Base-by-base conservation (phyloP, 805 yeast species). In the Phaffomyces thermotolerans region DNA sequence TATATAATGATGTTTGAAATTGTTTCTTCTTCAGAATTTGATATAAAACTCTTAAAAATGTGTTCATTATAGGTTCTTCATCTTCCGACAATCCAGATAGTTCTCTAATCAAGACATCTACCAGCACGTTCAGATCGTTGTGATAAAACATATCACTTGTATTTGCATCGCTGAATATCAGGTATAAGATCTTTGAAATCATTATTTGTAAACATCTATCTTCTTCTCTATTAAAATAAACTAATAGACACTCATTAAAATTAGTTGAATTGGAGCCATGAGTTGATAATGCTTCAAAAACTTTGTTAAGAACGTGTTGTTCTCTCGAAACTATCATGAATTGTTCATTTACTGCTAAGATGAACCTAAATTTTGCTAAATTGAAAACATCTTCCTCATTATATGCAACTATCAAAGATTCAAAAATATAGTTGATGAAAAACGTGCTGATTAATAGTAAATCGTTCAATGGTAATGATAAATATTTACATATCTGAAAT, bases 331-430 rank as follows among this genome's bases (percentile, higher is more conserved):
- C 65, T 34, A 87, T 82, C 81, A 90, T 78, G 62, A 78, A 90
- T 62, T 90, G 96, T 59, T 90, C 96, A 62, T 90, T 90, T 23
- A 90, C 66, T 1, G 88, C 80, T 34, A 90, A 66, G 12, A 90
- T 61, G 14, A 86, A 65, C 54, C 79, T 81, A 66, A 89, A 80
- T 48, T 82, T 79, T 34, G 85, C 76, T 48, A 77, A 78, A 56
- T 79, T 82, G 49, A 70, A 71, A 39, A 78, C 73, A 56, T 82
- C 81, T 37, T 73, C 76, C 9, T 72, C 72, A 18, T 69, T 66
- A 2, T 68, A 60, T 8, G 71, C 71, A 0, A 68, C 62, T n/a
- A 69, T 59, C 18, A 82, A 57, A 1, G 73, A 63, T 15, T 65
- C 57, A 51, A 79, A 72, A 41, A 81, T 53, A 49, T 63, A 75